A percentile compares a stretch with the other conserved stretches of the same genome.
Evolutionary conservation across 441 rosid species (phyloP).

Genomic region (Geranium incanum): DNA sequence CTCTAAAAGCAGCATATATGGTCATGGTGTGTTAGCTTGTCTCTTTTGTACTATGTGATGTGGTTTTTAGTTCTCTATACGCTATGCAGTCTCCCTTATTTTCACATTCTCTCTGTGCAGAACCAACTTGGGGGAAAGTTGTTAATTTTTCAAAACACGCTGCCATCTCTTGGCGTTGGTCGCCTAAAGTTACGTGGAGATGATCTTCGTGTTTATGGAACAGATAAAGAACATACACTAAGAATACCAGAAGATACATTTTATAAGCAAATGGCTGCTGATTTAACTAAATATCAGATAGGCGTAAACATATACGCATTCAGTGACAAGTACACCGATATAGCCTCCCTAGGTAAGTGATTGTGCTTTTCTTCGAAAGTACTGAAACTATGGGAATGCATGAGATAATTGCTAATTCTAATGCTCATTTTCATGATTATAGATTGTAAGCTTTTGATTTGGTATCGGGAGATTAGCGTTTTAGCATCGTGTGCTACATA

Average conservation of each 20-base stretch:
- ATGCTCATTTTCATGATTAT: not conserved
- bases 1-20: constrained; percentile 90
- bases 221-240: constrained; percentile 80
- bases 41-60: constrained; percentile 5
- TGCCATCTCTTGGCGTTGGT: constrained; percentile 96
- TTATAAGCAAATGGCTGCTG: constrained; percentile 99
- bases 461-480: not conserved
- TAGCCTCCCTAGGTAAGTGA: constrained; percentile 82
- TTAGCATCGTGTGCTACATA: not conserved
- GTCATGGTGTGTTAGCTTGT: constrained; percentile 67
- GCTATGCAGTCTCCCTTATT: constrained; percentile 9
- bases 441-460: not conserved
- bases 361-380: constrained; percentile 7
- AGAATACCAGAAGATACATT: constrained; percentile 89
- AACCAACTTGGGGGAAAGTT: constrained; percentile 92
- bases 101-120: constrained; percentile 33
- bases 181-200: constrained; percentile 93
- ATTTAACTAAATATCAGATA: constrained; percentile 91
- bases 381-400: not conserved
- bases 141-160: constrained; percentile 79
- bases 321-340: constrained; percentile 87
- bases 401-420: not conserved
- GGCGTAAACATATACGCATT: constrained; percentile 83
- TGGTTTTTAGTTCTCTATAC: not conserved
- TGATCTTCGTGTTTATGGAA: constrained; percentile 90